Evolutionary conservation across 805 yeast species (phyloP).

Genomic region (Yarrowia porcina): DNA sequence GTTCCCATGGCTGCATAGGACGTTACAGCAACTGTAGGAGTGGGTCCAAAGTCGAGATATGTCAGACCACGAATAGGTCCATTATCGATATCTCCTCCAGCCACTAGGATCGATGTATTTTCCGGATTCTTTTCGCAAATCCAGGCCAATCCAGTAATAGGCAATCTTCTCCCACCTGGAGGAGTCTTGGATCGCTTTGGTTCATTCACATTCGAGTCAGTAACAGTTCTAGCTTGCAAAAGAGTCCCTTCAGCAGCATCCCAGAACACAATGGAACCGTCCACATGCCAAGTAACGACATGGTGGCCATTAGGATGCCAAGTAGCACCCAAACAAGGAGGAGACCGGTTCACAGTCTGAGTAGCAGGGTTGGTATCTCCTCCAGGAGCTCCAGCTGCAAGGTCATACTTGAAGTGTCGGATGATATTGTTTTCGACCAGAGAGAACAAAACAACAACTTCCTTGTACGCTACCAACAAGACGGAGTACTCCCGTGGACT

Average conservation of each 20-base stretch:
- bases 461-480: slow-evolving; percentile 67
- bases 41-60: slow-evolving; percentile 67
- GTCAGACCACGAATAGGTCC: slow-evolving; percentile 46
- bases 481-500: slow-evolving; percentile 89
- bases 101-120: slow-evolving; percentile 64
- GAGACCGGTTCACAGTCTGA: slow-evolving; percentile 38
- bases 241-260: slow-evolving; percentile 75
- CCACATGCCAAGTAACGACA: slow-evolving; percentile 71
- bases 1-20: slow-evolving; percentile 80
- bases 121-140: slow-evolving; percentile 77
- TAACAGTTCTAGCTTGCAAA: slow-evolving; percentile 68
- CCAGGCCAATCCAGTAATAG: slow-evolving; percentile 65
- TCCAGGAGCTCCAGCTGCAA: slow-evolving; percentile 70
- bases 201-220: slow-evolving; percentile 60
- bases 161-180: slow-evolving; percentile 32
- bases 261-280: slow-evolving; percentile 89
- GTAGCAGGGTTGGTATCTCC: slow-evolving; percentile 46
- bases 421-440: slow-evolving; percentile 55
- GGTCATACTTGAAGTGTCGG: slow-evolving; percentile 58
- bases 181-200: slow-evolving; percentile 39
- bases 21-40: slow-evolving; percentile 75
- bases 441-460: slow-evolving; percentile 66
- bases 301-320: slow-evolving; percentile 96
- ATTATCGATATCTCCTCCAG: slow-evolving; percentile 59
- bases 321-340: slow-evolving; percentile 50